Percentiles rank a stretch among this genome's conserved stretches.
These are phyloP conservation scores for Crassisporium funariophilum DNA, from an alignment of 768 basidiomycete genomes.

Conservation along the genomic window DNA sequence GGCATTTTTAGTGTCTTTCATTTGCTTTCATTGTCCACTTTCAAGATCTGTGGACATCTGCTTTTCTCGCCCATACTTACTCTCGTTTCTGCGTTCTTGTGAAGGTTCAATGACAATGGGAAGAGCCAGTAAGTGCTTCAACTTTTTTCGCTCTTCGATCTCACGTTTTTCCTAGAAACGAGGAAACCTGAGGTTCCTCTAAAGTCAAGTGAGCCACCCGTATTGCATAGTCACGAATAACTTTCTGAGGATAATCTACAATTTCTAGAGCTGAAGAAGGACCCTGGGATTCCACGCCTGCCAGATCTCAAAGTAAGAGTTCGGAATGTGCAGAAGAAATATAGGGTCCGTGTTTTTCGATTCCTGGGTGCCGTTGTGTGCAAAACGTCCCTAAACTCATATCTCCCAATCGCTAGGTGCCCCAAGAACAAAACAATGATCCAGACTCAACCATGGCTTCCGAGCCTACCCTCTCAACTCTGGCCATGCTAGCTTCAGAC, in stretches of 20 bases:
- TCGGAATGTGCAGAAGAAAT: slow-evolving; percentile 49
- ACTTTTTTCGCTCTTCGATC: not conserved
- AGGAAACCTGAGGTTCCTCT: slow-evolving; percentile 42
- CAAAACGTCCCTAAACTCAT: not conserved
- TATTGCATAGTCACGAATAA: not conserved
- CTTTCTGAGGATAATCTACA: not conserved
- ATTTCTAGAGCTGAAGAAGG: slow-evolving; percentile 75
- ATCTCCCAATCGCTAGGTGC: slow-evolving; percentile 17
- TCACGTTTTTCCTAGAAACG: slow-evolving; percentile 30
- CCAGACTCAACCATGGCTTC: slow-evolving; percentile 72
- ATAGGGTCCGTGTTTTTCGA: slow-evolving; percentile 35
- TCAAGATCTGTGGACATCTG: not conserved
- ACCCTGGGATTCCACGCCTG: slow-evolving; percentile 85
- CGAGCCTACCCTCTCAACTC: slow-evolving; percentile 67
- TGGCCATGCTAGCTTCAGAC: slow-evolving; percentile 52
- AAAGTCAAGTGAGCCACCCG: slow-evolving; percentile 37
- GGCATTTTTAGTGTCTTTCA: not conserved
- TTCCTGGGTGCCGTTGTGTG: not conserved
- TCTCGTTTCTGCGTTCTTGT: not conserved
- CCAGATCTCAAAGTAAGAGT: slow-evolving; percentile 65
- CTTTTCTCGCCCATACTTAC: not conserved
- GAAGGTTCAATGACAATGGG: slow-evolving; percentile 17
- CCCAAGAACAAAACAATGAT: slow-evolving; percentile 37
- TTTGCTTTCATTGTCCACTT: not conserved
- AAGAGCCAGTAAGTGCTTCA: slow-evolving; percentile 21